Base-by-base conservation (phyloP, 352 stramenopile genomes). In the Phytophthora megakarya region DNA sequence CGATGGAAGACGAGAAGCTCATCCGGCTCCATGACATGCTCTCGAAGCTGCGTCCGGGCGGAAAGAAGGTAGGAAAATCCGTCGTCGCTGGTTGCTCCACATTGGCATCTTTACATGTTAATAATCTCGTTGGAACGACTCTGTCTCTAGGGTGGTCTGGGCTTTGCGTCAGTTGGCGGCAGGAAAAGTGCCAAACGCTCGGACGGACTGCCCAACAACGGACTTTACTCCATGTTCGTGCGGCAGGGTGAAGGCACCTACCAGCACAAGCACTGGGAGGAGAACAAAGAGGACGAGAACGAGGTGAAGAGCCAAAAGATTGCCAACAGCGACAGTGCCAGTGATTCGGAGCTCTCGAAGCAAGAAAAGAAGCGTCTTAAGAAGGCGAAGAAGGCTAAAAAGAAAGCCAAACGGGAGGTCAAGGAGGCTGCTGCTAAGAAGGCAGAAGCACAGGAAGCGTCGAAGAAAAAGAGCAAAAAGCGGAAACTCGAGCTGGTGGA, bases 191-290 rank as follows among this genome's bases (percentile, higher is more conserved):
- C 45, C 28, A 88, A 91, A 63, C 84, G 84, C 47, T 77, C 80
- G 23, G 86, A 93, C 49, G 86, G 86, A 15, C 65, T 95, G 25
- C 86, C 86, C 8, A 78, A 92, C 38, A 95, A 95, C 38, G 84
- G 85, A 25, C 68, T 95, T 13, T 95, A 95, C 61, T 80, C 80
- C 28, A 95, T 92, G 86, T 95, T 95, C 47, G 86, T 95, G 59
- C 81, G 86, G 19, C 75, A 92, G 55, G 86, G 86, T 43, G 76
- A 95, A 32, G 73, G 86, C 21, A 73, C 75, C 10, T 92, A 93
- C 67, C 61, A 80, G 62, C 86, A 95, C 71, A 93, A 93, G 59
- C 86, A 89, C 70, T 95, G 90, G 61, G 72, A 85, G n/a, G 82
- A 91, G 11, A 46, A 76, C 10, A 68, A 76, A 23, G 60, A 79